These are phyloP conservation scores for Fusarium falciforme DNA, from an alignment of 2,329 filamentous ascomycete genomes.

Conservation along the genomic window DNA sequence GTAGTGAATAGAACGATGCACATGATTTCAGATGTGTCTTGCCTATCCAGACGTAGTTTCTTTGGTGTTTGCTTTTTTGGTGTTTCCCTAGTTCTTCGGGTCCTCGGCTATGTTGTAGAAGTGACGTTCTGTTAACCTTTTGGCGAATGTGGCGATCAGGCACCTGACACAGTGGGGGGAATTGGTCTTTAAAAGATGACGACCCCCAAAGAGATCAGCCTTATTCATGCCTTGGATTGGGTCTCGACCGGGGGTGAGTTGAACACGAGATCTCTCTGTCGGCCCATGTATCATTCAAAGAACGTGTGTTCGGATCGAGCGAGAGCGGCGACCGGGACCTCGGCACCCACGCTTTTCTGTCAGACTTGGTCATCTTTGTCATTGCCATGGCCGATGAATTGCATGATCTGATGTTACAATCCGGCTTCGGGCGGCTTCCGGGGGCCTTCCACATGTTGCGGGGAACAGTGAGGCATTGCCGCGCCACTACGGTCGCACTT, in stretches of 20 bases:
- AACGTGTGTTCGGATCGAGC: slow-evolving; percentile 18
- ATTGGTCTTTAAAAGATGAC: slow-evolving; percentile 36
- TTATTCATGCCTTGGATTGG: background rate
- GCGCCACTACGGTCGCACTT: background rate
- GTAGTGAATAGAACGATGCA: slow-evolving; percentile 83
- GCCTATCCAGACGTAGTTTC: background rate
- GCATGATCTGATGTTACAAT: slow-evolving; percentile 40
- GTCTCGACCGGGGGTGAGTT: background rate
- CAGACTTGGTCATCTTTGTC: background rate
- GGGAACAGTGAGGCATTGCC: slow-evolving; percentile 8
- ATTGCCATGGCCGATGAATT: slow-evolving; percentile 9
- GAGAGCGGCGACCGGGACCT: slow-evolving; percentile 25
- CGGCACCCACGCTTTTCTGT: slow-evolving; percentile 19
- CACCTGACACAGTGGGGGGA: slow-evolving; percentile 6
- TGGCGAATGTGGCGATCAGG: slow-evolving; percentile 24
- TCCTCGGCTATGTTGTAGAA: background rate
- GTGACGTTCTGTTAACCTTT: slow-evolving; percentile 14
- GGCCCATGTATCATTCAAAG: background rate
- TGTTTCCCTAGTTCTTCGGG: background rate
- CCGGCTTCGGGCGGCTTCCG: slow-evolving; percentile 40
- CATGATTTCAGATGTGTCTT: slow-evolving; percentile 59
- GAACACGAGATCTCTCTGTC: slow-evolving; percentile 9
- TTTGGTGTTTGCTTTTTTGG: slow-evolving; percentile 1
- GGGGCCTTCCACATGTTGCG: slow-evolving; percentile 22
- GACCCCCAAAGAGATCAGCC: background rate